Conservation (phyloP, 2,329 filamentous ascomycete species). For the Phialophora tarda region DNA sequence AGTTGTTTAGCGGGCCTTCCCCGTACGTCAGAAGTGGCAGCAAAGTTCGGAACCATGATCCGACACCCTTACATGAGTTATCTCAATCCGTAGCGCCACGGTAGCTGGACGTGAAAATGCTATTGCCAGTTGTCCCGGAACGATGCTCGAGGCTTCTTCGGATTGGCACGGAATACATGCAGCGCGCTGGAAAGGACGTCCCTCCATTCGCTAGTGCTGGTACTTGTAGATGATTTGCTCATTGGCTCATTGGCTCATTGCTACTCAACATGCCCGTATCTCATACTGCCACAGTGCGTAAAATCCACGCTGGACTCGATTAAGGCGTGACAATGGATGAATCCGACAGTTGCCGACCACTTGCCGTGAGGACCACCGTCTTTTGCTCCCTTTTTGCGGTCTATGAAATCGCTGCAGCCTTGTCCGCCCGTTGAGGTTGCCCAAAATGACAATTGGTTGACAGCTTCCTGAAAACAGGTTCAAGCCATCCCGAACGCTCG, state of each 20-base stretch:
- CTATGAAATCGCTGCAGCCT: constrained; percentile 2
- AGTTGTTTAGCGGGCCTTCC: neutral
- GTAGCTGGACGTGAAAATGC: neutral
- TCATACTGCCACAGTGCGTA: neutral
- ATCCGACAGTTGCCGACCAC: constrained; percentile 15
- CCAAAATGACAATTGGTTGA: constrained; percentile 4
- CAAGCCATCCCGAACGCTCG: constrained; percentile 9
- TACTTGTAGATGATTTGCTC: neutral
- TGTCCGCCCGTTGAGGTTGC: neutral
- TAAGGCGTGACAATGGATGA: neutral
- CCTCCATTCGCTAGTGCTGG: neutral
- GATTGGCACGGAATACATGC: neutral
- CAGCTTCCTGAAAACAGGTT: neutral
- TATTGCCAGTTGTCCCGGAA: no score
- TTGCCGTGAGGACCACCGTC: constrained; percentile 12
- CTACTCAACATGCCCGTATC: constrained; percentile 1
- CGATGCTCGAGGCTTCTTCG: neutral
- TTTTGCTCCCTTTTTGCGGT: constrained; percentile 5
- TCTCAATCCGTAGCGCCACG: neutral
- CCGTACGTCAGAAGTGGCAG: neutral
- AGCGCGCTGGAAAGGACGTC: neutral
- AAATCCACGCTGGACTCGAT: neutral
- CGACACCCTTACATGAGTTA: neutral
- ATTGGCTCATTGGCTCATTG: neutral
- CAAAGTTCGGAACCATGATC: constrained; percentile 2